These are phyloP conservation scores for Corymbia maculata DNA, from an alignment of 345 rosid genomes.

Conservation along the genomic window DNA sequence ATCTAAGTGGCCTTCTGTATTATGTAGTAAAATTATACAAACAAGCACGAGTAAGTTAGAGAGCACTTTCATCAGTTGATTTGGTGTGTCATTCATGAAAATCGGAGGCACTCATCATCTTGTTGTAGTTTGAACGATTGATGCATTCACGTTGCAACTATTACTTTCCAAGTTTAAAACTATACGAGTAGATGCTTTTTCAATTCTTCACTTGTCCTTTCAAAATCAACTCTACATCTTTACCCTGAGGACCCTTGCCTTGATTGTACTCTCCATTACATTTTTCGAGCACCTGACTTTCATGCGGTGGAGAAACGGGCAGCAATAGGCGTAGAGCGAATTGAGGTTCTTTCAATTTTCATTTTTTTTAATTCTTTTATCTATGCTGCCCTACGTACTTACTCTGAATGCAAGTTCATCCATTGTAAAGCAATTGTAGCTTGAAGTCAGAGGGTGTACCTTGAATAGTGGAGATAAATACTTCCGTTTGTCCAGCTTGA, in stretches of 20 bases:
- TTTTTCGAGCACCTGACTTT: not conserved
- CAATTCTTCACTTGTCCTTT: not conserved
- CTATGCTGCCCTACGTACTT: not conserved
- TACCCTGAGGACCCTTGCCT: not conserved
- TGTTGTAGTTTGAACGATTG: not conserved
- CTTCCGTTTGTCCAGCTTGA: too few species aligned
- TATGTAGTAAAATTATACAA: too few species aligned
- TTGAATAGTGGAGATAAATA: too few species aligned
- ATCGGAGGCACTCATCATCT: not conserved
- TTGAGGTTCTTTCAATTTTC: not conserved
- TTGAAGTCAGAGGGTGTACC: too few species aligned
- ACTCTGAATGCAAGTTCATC: not conserved
- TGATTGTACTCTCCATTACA: too few species aligned
- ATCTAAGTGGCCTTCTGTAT: not conserved
- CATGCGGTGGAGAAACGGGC: not conserved
- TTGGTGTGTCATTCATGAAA: not conserved
- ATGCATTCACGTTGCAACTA: too few species aligned
- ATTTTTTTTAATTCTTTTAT: too few species aligned
- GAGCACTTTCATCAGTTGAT: too few species aligned
- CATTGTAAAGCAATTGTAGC: too few species aligned
- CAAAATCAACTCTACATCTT: not conserved
- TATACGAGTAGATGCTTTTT: not conserved
- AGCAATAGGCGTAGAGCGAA: not conserved
- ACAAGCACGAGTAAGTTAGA: too few species aligned
- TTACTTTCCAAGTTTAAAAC: too few species aligned